Conservation (phyloP, 148 eudicot species). For the Nepenthes mirabilis region DNA sequence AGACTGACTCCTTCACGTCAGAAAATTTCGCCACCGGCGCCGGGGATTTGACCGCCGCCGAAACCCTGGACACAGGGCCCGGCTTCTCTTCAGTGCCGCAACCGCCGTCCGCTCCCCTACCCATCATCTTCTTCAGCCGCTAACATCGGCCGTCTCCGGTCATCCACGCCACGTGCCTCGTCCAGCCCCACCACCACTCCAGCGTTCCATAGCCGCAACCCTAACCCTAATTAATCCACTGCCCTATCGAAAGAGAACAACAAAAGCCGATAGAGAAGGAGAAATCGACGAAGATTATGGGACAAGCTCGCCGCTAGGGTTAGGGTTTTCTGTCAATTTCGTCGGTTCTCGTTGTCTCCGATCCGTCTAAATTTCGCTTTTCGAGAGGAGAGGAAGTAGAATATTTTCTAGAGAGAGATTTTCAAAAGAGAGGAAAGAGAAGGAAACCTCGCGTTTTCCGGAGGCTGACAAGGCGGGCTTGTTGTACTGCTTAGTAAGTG, state of each 20-base stretch:
- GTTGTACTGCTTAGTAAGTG: background rate
- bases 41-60: conserved; percentile 15
- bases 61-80: conserved; percentile 19
- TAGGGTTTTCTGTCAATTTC: conserved; percentile 51
- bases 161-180: conserved; percentile 26
- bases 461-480: conserved; percentile 17
- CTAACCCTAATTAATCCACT: conserved; percentile 20
- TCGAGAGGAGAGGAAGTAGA: conserved; percentile 20
- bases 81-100: conserved; percentile 46
- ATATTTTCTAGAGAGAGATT: conserved; percentile 21
- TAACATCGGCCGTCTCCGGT: conserved; percentile 48
- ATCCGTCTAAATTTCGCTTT: conserved; percentile 23
- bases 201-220: conserved; percentile 55
- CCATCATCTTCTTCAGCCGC: conserved; percentile 52
- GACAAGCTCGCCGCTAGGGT: conserved; percentile 48
- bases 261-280: background rate
- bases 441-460: conserved; percentile 31
- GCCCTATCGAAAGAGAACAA: background rate
- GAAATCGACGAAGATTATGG: background rate
- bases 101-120: conserved; percentile 50
- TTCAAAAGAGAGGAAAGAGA: conserved; percentile 11
- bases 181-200: conserved; percentile 25
- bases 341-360: conserved; percentile 11
- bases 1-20: conserved; percentile 3
- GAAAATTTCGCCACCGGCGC: conserved; percentile 14